Evolutionary conservation across 306 rosid genomes (phyloP).

Genomic region (Prunus mongolica): DNA sequence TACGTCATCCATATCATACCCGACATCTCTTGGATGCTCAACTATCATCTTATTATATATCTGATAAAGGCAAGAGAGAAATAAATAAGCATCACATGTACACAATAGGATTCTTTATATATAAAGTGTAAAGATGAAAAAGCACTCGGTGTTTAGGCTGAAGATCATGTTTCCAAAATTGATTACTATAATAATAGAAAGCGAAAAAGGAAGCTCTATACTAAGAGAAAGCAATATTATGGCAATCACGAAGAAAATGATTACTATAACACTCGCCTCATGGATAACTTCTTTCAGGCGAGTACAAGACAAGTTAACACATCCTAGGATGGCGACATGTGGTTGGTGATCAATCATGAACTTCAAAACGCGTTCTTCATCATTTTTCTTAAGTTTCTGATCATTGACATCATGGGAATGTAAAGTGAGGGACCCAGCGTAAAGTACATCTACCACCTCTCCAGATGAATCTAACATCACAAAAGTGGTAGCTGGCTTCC

Average conservation of each 20-base stretch:
- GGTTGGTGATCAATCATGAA: constrained; percentile 99
- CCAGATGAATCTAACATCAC: constrained; percentile 95
- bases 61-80: constrained; percentile 39
- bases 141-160: no score
- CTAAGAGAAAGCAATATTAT: no score
- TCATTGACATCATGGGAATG: constrained; percentile 76
- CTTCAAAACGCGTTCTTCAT: constrained; percentile 89
- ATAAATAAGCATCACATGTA: constrained; percentile 7
- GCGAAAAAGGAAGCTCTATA: no score
- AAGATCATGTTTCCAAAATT: no score
- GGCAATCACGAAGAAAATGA: background rate
- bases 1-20: constrained; percentile 96
- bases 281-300: constrained; percentile 91
- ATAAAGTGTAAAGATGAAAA: no score
- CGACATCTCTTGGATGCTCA: constrained; percentile 96
- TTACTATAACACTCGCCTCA: constrained; percentile 55
- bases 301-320: constrained; percentile 82
- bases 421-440: constrained; percentile 77
- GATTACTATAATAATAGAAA: no score
- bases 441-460: constrained; percentile 89
- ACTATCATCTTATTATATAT: constrained; percentile 93
- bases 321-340: constrained; percentile 91
- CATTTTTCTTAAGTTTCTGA: constrained; percentile 87
- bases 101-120: constrained; percentile 15
- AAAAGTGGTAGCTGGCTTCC: constrained; percentile 93